phyloP scores from a whole-genome alignment of 2,329 filamentous ascomycete genomes.

The Tolypocladium ophioglossoides region DNA sequence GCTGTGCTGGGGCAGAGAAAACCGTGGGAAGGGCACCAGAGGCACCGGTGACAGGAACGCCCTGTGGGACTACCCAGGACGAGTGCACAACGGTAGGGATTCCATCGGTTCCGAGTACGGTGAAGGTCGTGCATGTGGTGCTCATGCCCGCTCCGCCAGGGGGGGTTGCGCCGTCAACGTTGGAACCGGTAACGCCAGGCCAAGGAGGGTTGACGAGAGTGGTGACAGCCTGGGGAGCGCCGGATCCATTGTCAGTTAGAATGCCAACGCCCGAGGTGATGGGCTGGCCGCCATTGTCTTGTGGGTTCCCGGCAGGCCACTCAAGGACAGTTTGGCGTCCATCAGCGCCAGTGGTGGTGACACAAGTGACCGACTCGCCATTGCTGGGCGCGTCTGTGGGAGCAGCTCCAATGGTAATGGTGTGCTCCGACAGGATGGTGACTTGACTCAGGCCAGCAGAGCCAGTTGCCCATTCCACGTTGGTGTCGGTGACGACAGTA shows the following conservation, averaged over 20 bases:
- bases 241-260: constrained; percentile 3
- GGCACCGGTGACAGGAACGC: neutral
- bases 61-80: constrained; percentile 11
- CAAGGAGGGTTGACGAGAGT: neutral
- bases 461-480: constrained; percentile 10
- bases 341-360: constrained; percentile 11
- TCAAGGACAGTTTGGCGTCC: constrained; percentile 17
- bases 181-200: neutral
- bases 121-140: constrained; percentile 16
- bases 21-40: neutral
- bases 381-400: neutral
- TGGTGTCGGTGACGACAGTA: constrained; percentile 13
- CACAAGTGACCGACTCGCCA: constrained; percentile 5
- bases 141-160: neutral
- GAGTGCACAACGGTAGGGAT: constrained; percentile 17
- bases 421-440: constrained; percentile 12
- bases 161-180: neutral
- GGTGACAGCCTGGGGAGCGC: constrained; percentile 2
- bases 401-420: constrained; percentile 8
- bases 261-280: constrained; percentile 3
- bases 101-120: constrained; percentile 17
- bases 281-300: constrained; percentile 6
- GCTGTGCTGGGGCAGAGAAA: neutral
- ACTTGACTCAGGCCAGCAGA: constrained; percentile 8
- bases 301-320: constrained; percentile 2